phyloP scores from a whole-genome alignment of 2,329 filamentous ascomycete species.

The Juglanconis oblonga region DNA sequence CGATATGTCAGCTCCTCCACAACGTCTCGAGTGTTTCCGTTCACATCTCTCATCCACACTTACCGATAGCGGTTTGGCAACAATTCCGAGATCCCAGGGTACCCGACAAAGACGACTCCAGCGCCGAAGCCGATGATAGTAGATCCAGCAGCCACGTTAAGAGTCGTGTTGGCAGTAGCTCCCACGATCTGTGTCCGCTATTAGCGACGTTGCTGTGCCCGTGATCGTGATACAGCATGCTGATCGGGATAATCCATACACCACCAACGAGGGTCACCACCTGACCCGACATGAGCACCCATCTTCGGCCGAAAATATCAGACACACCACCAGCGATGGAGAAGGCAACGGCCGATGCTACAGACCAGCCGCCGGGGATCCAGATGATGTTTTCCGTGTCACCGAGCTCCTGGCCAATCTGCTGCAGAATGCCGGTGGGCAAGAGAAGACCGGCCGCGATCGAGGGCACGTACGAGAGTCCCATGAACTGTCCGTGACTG shows the following conservation, averaged over 20 bases:
- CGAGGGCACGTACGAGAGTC: slow-evolving; percentile 8
- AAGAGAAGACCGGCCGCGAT: slow-evolving; percentile 21
- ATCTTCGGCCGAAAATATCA: slow-evolving; percentile 21
- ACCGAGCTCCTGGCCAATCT: slow-evolving; percentile 22
- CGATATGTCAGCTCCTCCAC: no score
- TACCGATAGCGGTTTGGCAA: slow-evolving; percentile 33
- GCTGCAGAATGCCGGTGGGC: slow-evolving; percentile 23
- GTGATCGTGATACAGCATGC: no score
- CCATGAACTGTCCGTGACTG: slow-evolving; percentile 9
- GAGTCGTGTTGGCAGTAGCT: slow-evolving; percentile 23
- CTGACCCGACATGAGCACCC: slow-evolving; percentile 20
- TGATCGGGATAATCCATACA: not conserved
- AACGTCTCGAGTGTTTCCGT: no score
- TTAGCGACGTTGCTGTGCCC: not conserved
- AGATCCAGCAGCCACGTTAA: slow-evolving; percentile 25
- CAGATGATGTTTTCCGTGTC: slow-evolving; percentile 23
- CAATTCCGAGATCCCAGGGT: slow-evolving; percentile 31
- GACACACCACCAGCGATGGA: slow-evolving; percentile 18
- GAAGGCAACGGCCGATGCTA: slow-evolving; percentile 21
- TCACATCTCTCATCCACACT: not conserved
- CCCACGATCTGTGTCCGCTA: slow-evolving; percentile 23
- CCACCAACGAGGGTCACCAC: slow-evolving; percentile 17
- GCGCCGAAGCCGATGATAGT: slow-evolving; percentile 32
- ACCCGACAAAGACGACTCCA: slow-evolving; percentile 31
- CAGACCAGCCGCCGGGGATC: slow-evolving; percentile 22